Evolutionary conservation across 345 rosid genomes (phyloP), one percentile per base, ranked within the genome.

Genomic region (Litchi chinensis): DNA sequence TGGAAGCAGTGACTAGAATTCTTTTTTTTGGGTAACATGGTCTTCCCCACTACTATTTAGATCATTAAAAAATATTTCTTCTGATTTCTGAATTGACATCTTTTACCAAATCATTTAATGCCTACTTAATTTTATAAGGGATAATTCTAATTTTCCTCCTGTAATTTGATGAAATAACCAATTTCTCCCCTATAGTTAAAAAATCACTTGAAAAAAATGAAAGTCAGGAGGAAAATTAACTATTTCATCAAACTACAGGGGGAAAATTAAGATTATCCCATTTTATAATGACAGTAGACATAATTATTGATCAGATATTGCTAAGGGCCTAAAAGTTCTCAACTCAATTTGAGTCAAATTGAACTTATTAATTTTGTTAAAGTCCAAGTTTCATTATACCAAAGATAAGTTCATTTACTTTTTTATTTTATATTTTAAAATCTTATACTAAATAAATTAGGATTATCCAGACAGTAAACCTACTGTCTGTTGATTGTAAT

Each of bases 221-320:
- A n/a, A n/a, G n/a, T n/a, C n/a, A n/a, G n/a, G n/a, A n/a, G n/a
- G n/a, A n/a, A n/a, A n/a, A n/a, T n/a, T n/a, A n/a, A n/a, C n/a
- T n/a, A n/a, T n/a, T n/a, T n/a, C n/a, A n/a, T n/a, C n/a, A n/a
- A n/a, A n/a, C n/a, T n/a, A n/a, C n/a, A n/a, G n/a, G n/a, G n/a
- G n/a, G n/a, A n/a, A n/a, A n/a, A n/a, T n/a, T n/a, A n/a, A n/a
- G n/a, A n/a, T n/a, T n/a, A n/a, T n/a, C n/a, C n/a, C n/a, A n/a
- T n/a, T n/a, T n/a, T 59, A 2, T 16, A 39, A 37, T 28, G 68
- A 60, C 40, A n/a, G 43, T 24, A 1, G 62, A 73, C 63, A 73
- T 66, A 79, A 73, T 73, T 72, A 73, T 72, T 56, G 26, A 22
- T 54, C n/a, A 37, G 65, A 52, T 50, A 28, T 16, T 5, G 10